These are phyloP conservation scores for Kondoa subrosea DNA, from an alignment of 768 basidiomycete species.

Conservation along the genomic window DNA sequence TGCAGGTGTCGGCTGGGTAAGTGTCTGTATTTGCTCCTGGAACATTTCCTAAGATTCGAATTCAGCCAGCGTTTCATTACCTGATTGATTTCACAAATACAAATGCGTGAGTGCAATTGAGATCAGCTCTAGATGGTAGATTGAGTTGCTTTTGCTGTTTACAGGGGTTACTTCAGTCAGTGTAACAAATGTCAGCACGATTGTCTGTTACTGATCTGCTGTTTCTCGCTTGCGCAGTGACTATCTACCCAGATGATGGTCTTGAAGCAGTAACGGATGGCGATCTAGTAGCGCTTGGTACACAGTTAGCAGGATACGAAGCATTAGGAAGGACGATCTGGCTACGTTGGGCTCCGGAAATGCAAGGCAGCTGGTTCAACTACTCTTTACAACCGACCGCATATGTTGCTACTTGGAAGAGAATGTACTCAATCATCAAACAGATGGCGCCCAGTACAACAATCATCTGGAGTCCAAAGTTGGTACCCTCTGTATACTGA, in stretches of 20 bases:
- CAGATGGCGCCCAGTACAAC: conserved; percentile 24
- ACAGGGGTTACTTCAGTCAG: background rate
- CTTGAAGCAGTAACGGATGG: conserved; percentile 22
- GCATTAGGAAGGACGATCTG: conserved; percentile 23
- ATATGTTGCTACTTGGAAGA: conserved; percentile 21
- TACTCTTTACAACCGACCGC: conserved; percentile 26
- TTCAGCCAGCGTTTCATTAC: background rate
- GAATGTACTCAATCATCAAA: conserved; percentile 26
- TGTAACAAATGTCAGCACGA: background rate
- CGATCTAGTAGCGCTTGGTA: conserved; percentile 25
- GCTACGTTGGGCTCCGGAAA: conserved; percentile 29
- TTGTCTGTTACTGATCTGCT: background rate
- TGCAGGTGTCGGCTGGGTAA: background rate
- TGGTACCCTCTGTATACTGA: no score
- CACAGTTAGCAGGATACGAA: conserved; percentile 21
- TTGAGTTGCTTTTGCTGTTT: background rate
- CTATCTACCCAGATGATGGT: conserved; percentile 26
- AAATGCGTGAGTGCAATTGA: no score
- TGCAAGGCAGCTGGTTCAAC: conserved; percentile 25
- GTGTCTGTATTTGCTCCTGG: background rate
- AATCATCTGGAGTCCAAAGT: conserved; percentile 29
- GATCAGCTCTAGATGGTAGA: no score
- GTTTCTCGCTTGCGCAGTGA: background rate
- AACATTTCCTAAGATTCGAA: background rate
- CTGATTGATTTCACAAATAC: conserved; percentile 2